Base-by-base conservation (phyloP, 345 rosid species). In the Camelina sativa region DNA sequence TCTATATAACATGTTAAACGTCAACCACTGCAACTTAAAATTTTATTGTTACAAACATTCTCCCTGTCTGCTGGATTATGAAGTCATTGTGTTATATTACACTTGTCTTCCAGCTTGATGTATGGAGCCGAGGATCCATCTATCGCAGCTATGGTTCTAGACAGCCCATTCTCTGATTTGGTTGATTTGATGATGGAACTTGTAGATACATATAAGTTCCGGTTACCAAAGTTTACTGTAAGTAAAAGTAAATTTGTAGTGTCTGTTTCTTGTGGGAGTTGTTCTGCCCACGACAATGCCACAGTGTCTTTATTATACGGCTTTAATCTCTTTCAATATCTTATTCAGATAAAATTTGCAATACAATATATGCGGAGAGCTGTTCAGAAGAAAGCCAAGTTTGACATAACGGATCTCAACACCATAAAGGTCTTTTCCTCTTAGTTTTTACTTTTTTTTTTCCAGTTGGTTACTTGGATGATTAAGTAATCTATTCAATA, bases 51-150 rank as follows among this genome's bases (percentile, higher is more conserved):
- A 38, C 20, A 8, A 25, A 51, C 43, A 52, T 5, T 62, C n/a
- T 43, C 25, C 52, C 53, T 74, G 25, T 56, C 46, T 57, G 35
- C 35, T 67, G 22, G 17, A 67, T 25, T 75, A 40, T 17, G 35
- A n/a, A 11, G n/a, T 61, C 19, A 16, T 61, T 23, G 17, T 48
- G 67, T 65, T 77, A 55, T 77, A 55, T 11, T 56, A 38, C 48
- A 71, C 58, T 56, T 38, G 12, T 47, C 74, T 67, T 51, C 38
- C 88, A 93, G 98, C 85, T 82, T 93, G 38, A 74, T 93, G 94
- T 93, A 91, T 81, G 97, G 93, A 83, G 93, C 95, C 19, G 94
- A 89, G 84, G 98, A 93, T 82, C 98, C 98, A 11, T 93, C 98
- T 11, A 89, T 91, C 4, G 97, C 97, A 41, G 98, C 93, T 77